phyloP scores from a whole-genome alignment of 768 basidiomycete species.

The Boletellus emodensis region DNA sequence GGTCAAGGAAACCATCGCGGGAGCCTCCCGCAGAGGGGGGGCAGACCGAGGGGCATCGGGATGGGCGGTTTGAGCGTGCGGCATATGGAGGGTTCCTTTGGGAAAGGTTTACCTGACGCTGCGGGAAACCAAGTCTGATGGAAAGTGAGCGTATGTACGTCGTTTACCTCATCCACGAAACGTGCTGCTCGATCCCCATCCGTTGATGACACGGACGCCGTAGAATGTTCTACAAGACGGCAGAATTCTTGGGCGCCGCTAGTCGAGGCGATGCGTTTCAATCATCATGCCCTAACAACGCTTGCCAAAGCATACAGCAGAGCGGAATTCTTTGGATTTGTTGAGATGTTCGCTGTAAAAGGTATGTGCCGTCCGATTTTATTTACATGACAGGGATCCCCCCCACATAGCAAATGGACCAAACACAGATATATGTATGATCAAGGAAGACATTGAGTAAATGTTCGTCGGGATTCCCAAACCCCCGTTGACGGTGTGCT shows the following conservation, averaged over 20 bases:
- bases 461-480: neutral
- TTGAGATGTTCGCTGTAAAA: conserved; percentile 63
- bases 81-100: conserved; percentile 48
- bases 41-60: conserved; percentile 1
- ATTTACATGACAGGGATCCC: conserved; percentile 34
- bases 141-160: neutral
- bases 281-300: conserved; percentile 47
- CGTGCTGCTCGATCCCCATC: conserved; percentile 53
- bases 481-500: conserved; percentile 2
- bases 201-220: conserved; percentile 68
- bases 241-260: conserved; percentile 46
- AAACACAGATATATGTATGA: conserved; percentile 48
- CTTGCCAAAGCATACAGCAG: conserved; percentile 55
- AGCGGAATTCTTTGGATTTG: conserved; percentile 53
- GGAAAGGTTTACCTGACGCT: conserved; percentile 47
- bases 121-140: conserved; percentile 36
- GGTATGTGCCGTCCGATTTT: conserved; percentile 32
- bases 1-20: conserved; percentile 1
- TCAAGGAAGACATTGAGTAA: too few relatives aligned
- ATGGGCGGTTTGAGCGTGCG: conserved; percentile 5
- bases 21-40: conserved; percentile 1
- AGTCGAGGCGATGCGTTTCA: conserved; percentile 52
- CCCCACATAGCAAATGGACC: conserved; percentile 57
- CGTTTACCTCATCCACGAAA: conserved; percentile 6
- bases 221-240: conserved; percentile 49